Conservation (phyloP, 208 protist genomes). For the Trypanosoma cruzi region DNA sequence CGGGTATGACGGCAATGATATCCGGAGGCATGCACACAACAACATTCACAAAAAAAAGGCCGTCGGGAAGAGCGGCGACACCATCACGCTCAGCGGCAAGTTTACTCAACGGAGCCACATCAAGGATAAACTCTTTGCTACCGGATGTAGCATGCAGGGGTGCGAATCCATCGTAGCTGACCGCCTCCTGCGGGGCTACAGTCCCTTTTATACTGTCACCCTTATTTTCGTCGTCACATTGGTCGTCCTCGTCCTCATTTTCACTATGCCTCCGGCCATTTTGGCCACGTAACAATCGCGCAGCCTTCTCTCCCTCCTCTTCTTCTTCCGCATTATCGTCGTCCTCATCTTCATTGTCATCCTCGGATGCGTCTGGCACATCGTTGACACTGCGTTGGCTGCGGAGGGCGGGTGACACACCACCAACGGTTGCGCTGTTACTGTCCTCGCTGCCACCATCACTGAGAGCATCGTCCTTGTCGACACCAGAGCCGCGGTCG, state of each 20-base stretch:
- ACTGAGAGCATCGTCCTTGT: constrained; percentile 24
- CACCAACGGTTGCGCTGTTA: constrained; percentile 19
- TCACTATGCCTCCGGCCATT: background rate
- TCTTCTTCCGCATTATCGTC: background rate
- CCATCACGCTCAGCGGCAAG: constrained; percentile 44
- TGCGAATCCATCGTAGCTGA: constrained; percentile 60
- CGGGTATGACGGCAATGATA: constrained; percentile 77
- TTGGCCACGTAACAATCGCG: background rate
- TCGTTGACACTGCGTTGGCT: constrained; percentile 23
- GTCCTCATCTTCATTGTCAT: constrained; percentile 15
- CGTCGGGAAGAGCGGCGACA: constrained; percentile 36
- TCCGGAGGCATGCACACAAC: constrained; percentile 45
- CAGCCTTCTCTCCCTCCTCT: constrained; percentile 18
- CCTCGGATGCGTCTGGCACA: constrained; percentile 25
- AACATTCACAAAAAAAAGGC: constrained; percentile 80
- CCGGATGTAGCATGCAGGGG: constrained; percentile 39
- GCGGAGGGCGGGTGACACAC: constrained; percentile 12
- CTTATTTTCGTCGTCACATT: constrained; percentile 28
- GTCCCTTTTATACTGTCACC: background rate
- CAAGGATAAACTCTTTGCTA: constrained; percentile 49
- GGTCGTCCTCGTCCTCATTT: constrained; percentile 17
- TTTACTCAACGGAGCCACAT: constrained; percentile 52
- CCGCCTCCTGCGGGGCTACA: background rate
- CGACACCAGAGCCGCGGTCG: constrained; percentile 10
- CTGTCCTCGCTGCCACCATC: constrained; percentile 4